These are phyloP conservation scores for Pseudogymnoascus sp. DNA, from an alignment of 2,329 filamentous ascomycete genomes.

Conservation along the genomic window DNA sequence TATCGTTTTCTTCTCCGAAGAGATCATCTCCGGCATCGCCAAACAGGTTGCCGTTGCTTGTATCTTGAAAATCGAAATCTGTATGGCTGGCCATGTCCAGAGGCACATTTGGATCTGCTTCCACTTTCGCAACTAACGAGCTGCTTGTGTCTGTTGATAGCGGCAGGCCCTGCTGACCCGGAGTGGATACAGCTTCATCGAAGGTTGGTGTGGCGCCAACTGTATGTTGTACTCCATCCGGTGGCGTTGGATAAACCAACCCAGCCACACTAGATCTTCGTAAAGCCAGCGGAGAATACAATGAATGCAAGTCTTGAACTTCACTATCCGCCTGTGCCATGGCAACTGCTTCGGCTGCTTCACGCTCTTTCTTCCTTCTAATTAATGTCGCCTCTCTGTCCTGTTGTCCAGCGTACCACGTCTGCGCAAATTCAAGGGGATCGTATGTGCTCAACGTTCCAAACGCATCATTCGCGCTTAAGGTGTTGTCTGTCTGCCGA, in stretches of 20 bases:
- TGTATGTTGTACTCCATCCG: slow-evolving; percentile 52
- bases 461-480: not conserved
- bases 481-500: slow-evolving; percentile 14
- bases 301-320: slow-evolving; percentile 33
- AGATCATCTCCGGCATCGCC: slow-evolving; percentile 61
- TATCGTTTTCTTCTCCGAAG: slow-evolving; percentile 58
- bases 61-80: slow-evolving; percentile 21
- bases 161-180: slow-evolving; percentile 33
- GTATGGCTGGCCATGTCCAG: not conserved
- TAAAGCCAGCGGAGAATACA: slow-evolving; percentile 44
- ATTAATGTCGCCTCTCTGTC: slow-evolving; percentile 37
- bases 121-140: not conserved
- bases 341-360: slow-evolving; percentile 28
- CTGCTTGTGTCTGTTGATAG: not conserved
- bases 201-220: slow-evolving; percentile 48
- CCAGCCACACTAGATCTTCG: slow-evolving; percentile 43
- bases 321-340: slow-evolving; percentile 38
- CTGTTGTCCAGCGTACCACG: slow-evolving; percentile 28
- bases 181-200: slow-evolving; percentile 49
- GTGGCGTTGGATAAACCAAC: slow-evolving; percentile 64
- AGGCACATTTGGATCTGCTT: not conserved
- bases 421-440: slow-evolving; percentile 30
- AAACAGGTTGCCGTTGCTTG: slow-evolving; percentile 53
- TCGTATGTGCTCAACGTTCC: slow-evolving; percentile 15
- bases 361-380: slow-evolving; percentile 45